A percentile compares a stretch with the other conserved stretches of the same genome.
These are phyloP conservation scores for Parasitella parasitica DNA, from an alignment of 371 early-diverging fungal genomes.

Conservation along the genomic window DNA sequence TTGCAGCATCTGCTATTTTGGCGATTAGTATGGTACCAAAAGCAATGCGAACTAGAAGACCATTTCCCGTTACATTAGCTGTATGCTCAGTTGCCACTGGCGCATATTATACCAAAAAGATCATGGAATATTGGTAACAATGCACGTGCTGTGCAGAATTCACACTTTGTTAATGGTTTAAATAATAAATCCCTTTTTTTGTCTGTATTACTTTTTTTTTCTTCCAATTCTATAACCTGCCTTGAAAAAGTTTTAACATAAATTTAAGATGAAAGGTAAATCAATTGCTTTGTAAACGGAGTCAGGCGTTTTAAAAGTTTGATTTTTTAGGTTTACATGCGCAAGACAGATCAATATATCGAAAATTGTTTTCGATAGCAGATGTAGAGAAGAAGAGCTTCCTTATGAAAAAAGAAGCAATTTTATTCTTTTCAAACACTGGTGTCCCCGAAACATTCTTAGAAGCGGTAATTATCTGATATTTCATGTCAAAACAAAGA, in stretches of 20 bases:
- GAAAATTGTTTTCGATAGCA: not conserved
- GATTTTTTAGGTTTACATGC: not conserved
- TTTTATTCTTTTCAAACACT: slow-evolving; percentile 72
- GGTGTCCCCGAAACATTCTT: slow-evolving; percentile 58
- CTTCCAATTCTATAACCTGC: too few species aligned
- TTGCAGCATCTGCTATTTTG: not conserved
- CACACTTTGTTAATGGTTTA: not conserved
- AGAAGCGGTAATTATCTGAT: slow-evolving; percentile 48
- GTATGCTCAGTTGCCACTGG: not conserved
- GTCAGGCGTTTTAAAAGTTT: too few species aligned
- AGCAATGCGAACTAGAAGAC: not conserved
- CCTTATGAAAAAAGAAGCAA: slow-evolving; percentile 44
- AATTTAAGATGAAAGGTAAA: too few species aligned
- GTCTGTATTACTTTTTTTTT: not conserved
- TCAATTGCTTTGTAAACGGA: too few species aligned
- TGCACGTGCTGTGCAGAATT: not conserved
- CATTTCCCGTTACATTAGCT: not conserved
- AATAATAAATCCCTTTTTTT: not conserved
- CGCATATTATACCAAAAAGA: not conserved
- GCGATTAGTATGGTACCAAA: not conserved
- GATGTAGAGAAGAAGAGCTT: slow-evolving; percentile 4
- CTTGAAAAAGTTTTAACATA: too few species aligned
- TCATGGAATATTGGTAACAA: not conserved
- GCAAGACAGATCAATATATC: not conserved
- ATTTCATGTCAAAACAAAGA: not conserved